Evolutionary conservation across 805 yeast genomes (phyloP), one percentile per base, ranked within the genome.

Genomic region (Candida yuanshanica): DNA sequence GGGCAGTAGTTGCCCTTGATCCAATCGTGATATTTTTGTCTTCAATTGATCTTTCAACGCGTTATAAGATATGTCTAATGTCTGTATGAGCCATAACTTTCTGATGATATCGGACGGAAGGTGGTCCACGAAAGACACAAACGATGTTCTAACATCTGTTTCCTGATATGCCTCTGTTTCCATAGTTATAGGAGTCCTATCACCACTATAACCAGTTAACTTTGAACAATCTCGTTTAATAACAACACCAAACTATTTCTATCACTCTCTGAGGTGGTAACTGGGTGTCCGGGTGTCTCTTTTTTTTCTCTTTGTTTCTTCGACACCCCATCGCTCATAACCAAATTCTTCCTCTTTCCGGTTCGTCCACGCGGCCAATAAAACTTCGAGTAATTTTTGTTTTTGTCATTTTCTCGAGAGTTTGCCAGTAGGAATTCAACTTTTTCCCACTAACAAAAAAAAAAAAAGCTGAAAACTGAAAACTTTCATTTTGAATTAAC

Each of bases 71-170:
- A 45, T 38, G 46, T 65, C 66, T 7, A 68, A 45, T 1, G 66
- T 53, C 41, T 68, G 72, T 7, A 67, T 51, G 12, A 63, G 48
- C 72, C 74, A 68, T 14, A 68, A 47, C 27, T 68, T 59, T 18
- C 74, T 53, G 11, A 68, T 62, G n/a, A 69, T 48, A 35, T 69
- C 72, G 20, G 70, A 62, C 0, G 73, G 73, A 13, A 68, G 55
- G 45, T 68, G 73, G 43, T 69, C 75, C 38, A 68, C 55, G 1
- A 64, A 51, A 21, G 63, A 57, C 3, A 68, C 57, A 42, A 66
- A 66, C 13, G 62, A 54, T 32, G 65, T 60, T 34, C 72, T 53
- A n/a, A 64, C 63, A 39, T 67, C 72, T 13, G 51, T 45, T 11
- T 23, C 14, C 5, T 10, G 27, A 14, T 34, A 20, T 20, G 18